Percentiles rank a stretch among this genome's conserved stretches.
Conservation (phyloP, 2,329 filamentous ascomycete species). For the Akanthomyces lecanii region DNA sequence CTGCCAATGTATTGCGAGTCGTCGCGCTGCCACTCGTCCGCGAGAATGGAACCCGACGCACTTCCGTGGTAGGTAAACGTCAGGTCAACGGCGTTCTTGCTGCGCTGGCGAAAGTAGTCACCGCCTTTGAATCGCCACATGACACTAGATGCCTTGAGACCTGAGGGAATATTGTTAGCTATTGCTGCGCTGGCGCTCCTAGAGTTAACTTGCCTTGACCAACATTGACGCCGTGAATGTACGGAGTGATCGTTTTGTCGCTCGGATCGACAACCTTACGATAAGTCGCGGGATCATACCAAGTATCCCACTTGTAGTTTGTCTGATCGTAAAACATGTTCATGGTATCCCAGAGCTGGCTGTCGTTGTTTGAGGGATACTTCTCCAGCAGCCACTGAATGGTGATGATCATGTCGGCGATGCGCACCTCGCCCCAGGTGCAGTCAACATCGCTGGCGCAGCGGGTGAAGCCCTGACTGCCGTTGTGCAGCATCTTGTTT, state of each 20-base stretch:
- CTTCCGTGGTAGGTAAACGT: constrained; percentile 37
- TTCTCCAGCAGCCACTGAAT: constrained; percentile 39
- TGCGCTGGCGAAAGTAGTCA: constrained; percentile 32
- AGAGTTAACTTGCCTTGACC: constrained; percentile 34
- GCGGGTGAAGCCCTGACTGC: constrained; percentile 46
- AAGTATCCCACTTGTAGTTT: constrained; percentile 28
- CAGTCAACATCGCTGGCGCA: constrained; percentile 36
- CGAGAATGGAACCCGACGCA: constrained; percentile 38
- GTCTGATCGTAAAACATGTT: constrained; percentile 33
- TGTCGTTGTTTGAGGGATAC: constrained; percentile 25
- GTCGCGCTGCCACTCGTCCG: constrained; percentile 37
- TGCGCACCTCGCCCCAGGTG: constrained; percentile 31
- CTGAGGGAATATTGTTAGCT: constrained; percentile 17
- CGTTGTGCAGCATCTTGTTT: constrained; percentile 51
- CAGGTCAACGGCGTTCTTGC: constrained; percentile 34
- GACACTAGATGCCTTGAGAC: constrained; percentile 36
- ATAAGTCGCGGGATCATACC: constrained; percentile 25
- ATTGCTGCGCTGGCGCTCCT: background rate
- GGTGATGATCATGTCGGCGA: constrained; percentile 37
- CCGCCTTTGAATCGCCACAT: constrained; percentile 39
- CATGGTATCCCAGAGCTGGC: constrained; percentile 38
- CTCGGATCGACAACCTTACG: constrained; percentile 20
- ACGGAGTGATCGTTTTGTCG: constrained; percentile 25
- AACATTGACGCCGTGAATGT: constrained; percentile 40
- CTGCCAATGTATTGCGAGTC: constrained; percentile 34